Base-by-base conservation (phyloP, 495 filamentous ascomycete species). In the Penicillium arizonense region DNA sequence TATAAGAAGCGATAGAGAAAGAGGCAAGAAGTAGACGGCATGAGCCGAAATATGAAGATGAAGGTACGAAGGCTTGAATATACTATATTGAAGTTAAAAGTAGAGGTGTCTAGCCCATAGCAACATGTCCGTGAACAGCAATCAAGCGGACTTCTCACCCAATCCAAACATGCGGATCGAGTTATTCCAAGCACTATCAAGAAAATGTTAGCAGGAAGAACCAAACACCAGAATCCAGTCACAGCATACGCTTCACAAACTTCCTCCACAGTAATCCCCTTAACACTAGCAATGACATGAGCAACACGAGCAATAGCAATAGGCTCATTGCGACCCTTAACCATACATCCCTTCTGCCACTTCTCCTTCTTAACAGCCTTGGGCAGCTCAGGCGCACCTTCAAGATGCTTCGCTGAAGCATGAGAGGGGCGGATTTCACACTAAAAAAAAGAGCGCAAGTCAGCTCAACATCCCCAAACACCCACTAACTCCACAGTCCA, bases 311-410 rank as follows among this genome's bases (percentile, higher is more conserved):
- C 77, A 52, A 97, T 96, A 37, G 83, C 83, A 60, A 84, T 87
- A 21, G 91, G 88, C 71, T 98, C 94, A 67, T 97, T 98, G 18
- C 94, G 79, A 1, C 93, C 89, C 71, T 96, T 97, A 16, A 97
- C 81, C 84, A 96, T 88, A 4, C 69, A 68, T 0, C 90, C 91
- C 63, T 89, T 82, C 37, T 80, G 80, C 83, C 88, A 98, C 69
- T 87, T 96, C 70, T 98, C 94, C 69, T 97, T 97, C 77, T 96
- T 97, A 34, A 96, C 85, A n/a, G 77, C 68, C 52, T 76, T 79
- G 2, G 76, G 76, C 26, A 81, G 51, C 8, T 67, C 54, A 3
- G 75, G 72, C 3, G 76, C 77, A 13, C 70, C 77, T 4, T 52
- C 47, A 36, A 81, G 59, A 54, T 74, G 76, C 43, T 78, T 79